phyloP scores from a whole-genome alignment of 768 basidiomycete species.

The Leccinum incarnatum region DNA sequence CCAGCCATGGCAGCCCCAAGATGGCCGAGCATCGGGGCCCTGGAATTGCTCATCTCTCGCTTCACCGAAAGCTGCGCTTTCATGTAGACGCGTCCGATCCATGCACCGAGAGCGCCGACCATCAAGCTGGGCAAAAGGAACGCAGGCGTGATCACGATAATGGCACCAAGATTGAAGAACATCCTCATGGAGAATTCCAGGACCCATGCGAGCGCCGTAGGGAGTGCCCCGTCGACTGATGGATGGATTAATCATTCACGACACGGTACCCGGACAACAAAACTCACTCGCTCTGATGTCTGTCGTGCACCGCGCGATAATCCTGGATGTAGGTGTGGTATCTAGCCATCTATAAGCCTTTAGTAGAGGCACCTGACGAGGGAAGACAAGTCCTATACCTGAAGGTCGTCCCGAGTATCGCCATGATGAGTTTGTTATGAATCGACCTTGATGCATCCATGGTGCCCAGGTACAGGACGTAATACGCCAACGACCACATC shows the following conservation, averaged over 20 bases:
- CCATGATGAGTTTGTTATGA: background rate
- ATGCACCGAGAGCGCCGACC: background rate
- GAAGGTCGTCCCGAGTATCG: slow-evolving; percentile 2
- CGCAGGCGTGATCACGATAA: background rate
- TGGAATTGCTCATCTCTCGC: slow-evolving; percentile 6
- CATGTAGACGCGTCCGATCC: background rate
- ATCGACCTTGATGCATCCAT: background rate
- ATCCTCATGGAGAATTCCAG: background rate
- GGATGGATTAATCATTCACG: background rate
- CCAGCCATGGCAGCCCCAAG: slow-evolving; percentile 2
- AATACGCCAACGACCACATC: background rate
- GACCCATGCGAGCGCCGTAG: background rate
- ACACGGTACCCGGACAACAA: background rate
- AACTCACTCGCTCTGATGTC: slow-evolving; percentile 1
- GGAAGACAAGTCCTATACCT: background rate
- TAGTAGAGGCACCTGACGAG: background rate
- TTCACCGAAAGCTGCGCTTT: slow-evolving; percentile 3
- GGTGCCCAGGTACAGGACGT: background rate
- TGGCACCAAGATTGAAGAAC: slow-evolving; percentile 4
- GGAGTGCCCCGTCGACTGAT: background rate
- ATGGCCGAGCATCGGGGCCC: background rate
- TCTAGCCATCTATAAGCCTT: background rate
- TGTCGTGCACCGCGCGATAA: slow-evolving; percentile 1
- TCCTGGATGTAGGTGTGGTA: background rate
- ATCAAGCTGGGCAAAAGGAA: background rate